phyloP scores from a whole-genome alignment of 2,329 filamentous ascomycete genomes.

The Fusarium sulawesiense region DNA sequence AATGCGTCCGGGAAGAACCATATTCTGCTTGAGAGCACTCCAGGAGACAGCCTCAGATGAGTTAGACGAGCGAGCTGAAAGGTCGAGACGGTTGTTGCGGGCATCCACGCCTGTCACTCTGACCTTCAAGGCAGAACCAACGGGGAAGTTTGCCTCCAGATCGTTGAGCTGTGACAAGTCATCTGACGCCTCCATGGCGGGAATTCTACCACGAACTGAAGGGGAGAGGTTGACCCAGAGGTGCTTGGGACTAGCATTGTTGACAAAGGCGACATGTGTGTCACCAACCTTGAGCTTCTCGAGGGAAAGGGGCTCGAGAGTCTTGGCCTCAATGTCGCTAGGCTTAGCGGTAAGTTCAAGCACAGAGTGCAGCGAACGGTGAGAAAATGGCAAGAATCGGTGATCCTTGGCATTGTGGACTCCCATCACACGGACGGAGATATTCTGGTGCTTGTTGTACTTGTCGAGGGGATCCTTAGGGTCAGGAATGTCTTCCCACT shows the following conservation, averaged over 20 bases:
- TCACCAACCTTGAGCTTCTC: constrained; percentile 79
- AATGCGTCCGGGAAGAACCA: constrained; percentile 84
- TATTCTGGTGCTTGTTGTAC: constrained; percentile 76
- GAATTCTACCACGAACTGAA: constrained; percentile 85
- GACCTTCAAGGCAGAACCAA: constrained; percentile 88
- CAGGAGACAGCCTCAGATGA: constrained; percentile 67
- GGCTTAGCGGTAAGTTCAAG: constrained; percentile 89
- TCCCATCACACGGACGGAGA: constrained; percentile 83
- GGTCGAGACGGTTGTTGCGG: constrained; percentile 79
- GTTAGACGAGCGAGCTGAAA: constrained; percentile 78
- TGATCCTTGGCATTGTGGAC: constrained; percentile 92
- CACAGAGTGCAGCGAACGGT: constrained; percentile 83
- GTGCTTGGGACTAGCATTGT: constrained; percentile 83
- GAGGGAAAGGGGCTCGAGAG: constrained; percentile 69
- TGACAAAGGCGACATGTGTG: constrained; percentile 84
- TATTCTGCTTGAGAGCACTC: constrained; percentile 78
- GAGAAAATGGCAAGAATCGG: constrained; percentile 89
- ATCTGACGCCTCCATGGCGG: constrained; percentile 85
- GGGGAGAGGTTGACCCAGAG: constrained; percentile 94
- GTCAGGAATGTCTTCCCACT: constrained; percentile 86
- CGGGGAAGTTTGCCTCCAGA: constrained; percentile 81
- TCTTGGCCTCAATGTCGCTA: constrained; percentile 66
- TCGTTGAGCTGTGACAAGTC: constrained; percentile 84
- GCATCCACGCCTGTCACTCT: constrained; percentile 80
- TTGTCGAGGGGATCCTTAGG: constrained; percentile 80